phyloP scores from a whole-genome alignment of 2,329 filamentous ascomycete species.

The Delphinella strobiligena region DNA sequence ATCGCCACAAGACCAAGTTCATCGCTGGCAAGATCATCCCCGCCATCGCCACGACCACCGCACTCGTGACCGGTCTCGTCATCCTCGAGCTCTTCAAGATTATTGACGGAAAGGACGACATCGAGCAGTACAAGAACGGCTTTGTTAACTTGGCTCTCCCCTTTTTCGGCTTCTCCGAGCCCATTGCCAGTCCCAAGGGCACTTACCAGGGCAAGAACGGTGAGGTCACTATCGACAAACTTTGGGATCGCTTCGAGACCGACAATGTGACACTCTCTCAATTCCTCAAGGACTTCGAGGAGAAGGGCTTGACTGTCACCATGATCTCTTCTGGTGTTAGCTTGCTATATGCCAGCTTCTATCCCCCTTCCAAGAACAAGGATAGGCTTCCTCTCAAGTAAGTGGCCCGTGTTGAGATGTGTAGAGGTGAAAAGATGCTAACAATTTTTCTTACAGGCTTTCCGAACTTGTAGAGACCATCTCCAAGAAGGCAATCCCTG shows the following conservation, averaged over 20 bases:
- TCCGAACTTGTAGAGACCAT: conserved; percentile 79
- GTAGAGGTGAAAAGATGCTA: no score
- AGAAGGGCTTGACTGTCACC: conserved; percentile 66
- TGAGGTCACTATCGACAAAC: conserved; percentile 78
- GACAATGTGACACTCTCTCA: conserved; percentile 73
- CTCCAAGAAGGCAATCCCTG: conserved; percentile 82
- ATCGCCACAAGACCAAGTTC: conserved; percentile 97
- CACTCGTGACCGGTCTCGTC: conserved; percentile 86
- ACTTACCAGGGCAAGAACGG: conserved; percentile 70
- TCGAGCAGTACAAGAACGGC: conserved; percentile 98
- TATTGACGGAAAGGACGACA: conserved; percentile 86
- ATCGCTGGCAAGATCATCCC: conserved; percentile 99
- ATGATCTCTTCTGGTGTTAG: conserved; percentile 98
- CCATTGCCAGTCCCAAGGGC: conserved; percentile 86
- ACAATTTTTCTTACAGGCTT: no score
- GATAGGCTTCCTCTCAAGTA: conserved; percentile 64
- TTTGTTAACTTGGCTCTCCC: conserved; percentile 93
- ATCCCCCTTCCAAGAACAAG: conserved; percentile 68
- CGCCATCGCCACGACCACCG: conserved; percentile 93
- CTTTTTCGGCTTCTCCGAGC: conserved; percentile 97
- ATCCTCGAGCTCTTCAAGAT: conserved; percentile 93
- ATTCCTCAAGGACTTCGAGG: conserved; percentile 70
- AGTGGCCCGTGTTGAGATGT: conserved; percentile 23
- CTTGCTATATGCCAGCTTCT: conserved; percentile 88
- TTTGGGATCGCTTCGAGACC: conserved; percentile 96